phyloP scores from a whole-genome alignment of 1,139 yeast genomes.

The Yamadazyma pseudoaaseri region DNA sequence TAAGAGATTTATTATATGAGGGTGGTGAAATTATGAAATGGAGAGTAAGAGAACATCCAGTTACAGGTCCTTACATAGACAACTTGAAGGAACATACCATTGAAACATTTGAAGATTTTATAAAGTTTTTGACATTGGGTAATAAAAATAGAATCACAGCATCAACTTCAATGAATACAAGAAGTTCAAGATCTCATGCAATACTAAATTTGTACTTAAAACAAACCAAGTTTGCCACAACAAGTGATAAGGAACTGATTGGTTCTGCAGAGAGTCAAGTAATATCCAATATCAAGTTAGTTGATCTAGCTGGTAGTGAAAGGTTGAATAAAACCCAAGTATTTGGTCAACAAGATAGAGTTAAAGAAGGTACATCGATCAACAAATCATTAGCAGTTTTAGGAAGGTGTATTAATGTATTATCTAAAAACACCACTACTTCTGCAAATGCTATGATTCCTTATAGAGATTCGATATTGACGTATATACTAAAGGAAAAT shows the following conservation, averaged over 20 bases:
- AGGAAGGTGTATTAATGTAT: conserved; percentile 68
- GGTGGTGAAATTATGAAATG: conserved; percentile 28
- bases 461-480: conserved; percentile 69
- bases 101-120: conserved; percentile 42
- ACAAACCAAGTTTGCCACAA: conserved; percentile 45
- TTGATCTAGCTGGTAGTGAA: conserved; percentile 84
- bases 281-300: conserved; percentile 61
- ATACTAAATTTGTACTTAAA: conserved; percentile 61
- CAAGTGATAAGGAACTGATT: conserved; percentile 20
- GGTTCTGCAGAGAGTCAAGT: conserved; percentile 55
- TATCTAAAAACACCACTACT: conserved; percentile 31
- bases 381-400: conserved; percentile 73
- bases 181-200: conserved; percentile 79
- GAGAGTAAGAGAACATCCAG: conserved; percentile 59
- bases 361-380: conserved; percentile 73
- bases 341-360: conserved; percentile 54
- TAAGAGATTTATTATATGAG: conserved; percentile 49
- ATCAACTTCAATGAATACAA: conserved; percentile 63
- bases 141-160: conserved; percentile 61
- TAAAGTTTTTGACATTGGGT: conserved; percentile 44
- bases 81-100: conserved; percentile 51
- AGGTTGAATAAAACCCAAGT: conserved; percentile 63
- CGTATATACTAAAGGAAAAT: conserved; percentile 71
- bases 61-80: conserved; percentile 70
- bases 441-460: conserved; percentile 41